These are phyloP conservation scores for Alnus rubra DNA, from an alignment of 306 rosid genomes.

Conservation along the genomic window DNA sequence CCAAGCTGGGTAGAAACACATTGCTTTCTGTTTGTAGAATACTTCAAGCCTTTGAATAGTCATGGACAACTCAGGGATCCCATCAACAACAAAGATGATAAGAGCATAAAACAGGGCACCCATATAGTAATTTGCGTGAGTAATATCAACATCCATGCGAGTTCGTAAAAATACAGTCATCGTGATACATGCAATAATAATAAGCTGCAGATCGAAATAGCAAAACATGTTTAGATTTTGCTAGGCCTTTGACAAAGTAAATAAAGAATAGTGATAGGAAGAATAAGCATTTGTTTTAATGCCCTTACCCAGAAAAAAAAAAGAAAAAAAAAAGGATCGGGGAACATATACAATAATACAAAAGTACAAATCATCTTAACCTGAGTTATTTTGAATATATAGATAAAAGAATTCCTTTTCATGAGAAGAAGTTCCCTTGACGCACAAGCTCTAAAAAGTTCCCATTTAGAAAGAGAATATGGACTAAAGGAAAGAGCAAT, in stretches of 20 bases:
- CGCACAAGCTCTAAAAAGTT: conserved; percentile 47
- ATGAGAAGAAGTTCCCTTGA: conserved; percentile 48
- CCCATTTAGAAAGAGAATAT: conserved; percentile 45
- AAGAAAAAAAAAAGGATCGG: neutral
- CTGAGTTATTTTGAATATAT: conserved; percentile 43
- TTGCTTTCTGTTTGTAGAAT: conserved; percentile 45
- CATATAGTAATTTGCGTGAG: conserved; percentile 42
- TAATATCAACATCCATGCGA: conserved; percentile 34
- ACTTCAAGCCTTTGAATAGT: conserved; percentile 43
- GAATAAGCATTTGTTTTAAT: neutral
- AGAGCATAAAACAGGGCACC: conserved; percentile 46
- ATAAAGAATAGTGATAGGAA: neutral
- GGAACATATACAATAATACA: neutral
- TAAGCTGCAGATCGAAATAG: conserved; percentile 32
- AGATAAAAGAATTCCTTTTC: conserved; percentile 39
- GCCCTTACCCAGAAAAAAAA: neutral
- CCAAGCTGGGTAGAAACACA: conserved; percentile 52
- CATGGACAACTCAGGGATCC: conserved; percentile 45
- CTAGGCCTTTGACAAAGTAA: neutral
- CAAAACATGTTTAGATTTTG: neutral
- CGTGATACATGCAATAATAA: conserved; percentile 34
- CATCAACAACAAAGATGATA: conserved; percentile 37
- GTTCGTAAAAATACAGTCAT: conserved; percentile 53
- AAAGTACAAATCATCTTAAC: conserved; percentile 18
- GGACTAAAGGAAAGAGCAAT: conserved; percentile 24